A percentile compares a stretch with the other conserved stretches of the same genome.
phyloP scores from a whole-genome alignment of 2,329 filamentous ascomycete species.

The Huntiella abstrusa region DNA sequence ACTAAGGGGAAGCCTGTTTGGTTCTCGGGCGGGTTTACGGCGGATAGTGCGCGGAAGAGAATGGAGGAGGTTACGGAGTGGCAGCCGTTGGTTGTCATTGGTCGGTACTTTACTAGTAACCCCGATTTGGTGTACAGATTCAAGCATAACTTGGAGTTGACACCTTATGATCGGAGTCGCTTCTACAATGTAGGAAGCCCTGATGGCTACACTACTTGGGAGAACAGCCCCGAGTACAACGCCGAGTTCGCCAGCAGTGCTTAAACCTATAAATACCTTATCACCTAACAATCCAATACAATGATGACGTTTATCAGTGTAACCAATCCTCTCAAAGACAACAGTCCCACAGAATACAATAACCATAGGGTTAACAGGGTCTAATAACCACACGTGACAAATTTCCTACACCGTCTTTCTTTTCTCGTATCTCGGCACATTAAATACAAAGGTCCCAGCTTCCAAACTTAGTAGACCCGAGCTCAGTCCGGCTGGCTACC shows the following conservation, averaged over 20 bases:
- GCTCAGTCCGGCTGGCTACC: too few relatives aligned
- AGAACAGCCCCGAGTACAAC: constrained; percentile 4
- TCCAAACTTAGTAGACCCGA: too few relatives aligned
- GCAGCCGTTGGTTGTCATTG: constrained; percentile 17
- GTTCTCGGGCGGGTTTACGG: constrained; percentile 17
- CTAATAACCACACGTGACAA: too few relatives aligned
- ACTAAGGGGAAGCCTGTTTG: constrained; percentile 16
- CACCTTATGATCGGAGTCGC: constrained; percentile 16
- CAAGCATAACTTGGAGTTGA: constrained; percentile 15
- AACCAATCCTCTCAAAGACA: too few relatives aligned
- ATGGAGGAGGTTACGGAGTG: constrained; percentile 15
- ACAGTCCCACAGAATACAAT: too few relatives aligned
- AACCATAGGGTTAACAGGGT: too few relatives aligned
- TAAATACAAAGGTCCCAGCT: too few relatives aligned
- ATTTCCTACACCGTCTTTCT: too few relatives aligned
- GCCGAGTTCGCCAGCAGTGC: neutral
- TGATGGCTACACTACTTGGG: constrained; percentile 5
- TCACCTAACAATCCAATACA: too few relatives aligned
- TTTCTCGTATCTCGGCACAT: too few relatives aligned
- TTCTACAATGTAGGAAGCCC: constrained; percentile 16
- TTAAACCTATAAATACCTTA: too few relatives aligned
- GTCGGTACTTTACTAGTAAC: constrained; percentile 20
- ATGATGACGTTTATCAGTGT: too few relatives aligned
- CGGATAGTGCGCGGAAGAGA: constrained; percentile 14
- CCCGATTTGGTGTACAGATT: constrained; percentile 19